Evolutionary conservation across 331 rosid species (phyloP).

Genomic region (Acacia concinna): DNA sequence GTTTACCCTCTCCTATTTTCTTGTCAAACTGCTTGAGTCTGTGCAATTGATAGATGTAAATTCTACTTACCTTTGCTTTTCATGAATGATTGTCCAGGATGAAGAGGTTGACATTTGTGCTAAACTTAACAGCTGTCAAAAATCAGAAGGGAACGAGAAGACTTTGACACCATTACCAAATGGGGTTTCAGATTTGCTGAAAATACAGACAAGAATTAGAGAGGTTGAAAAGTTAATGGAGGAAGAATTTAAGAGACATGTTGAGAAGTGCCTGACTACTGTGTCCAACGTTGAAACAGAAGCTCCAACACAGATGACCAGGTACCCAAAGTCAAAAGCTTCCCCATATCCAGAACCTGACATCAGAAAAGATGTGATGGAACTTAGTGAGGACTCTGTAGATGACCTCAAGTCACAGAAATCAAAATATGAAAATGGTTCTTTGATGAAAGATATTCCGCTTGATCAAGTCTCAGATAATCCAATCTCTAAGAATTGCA

Average conservation of each 20-base stretch:
- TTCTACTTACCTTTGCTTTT: constrained; percentile 26
- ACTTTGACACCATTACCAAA: constrained; percentile 29
- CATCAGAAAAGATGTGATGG: constrained; percentile 34
- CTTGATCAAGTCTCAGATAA: constrained; percentile 70
- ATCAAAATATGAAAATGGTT: constrained; percentile 49
- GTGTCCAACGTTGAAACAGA: constrained; percentile 28
- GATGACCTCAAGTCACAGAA: constrained; percentile 37
- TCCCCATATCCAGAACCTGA: constrained; percentile 30
- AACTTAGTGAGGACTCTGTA: constrained; percentile 8
- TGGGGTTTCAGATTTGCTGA: constrained; percentile 62
- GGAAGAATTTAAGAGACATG: constrained; percentile 51
- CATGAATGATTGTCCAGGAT: constrained; percentile 50
- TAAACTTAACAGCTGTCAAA: constrained; percentile 39
- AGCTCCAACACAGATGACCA: constrained; percentile 27
- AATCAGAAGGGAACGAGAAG: constrained; percentile 32
- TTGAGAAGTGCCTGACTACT: constrained; percentile 38
- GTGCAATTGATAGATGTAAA: constrained; percentile 11
- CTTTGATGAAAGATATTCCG: constrained; percentile 79
- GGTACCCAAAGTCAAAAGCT: constrained; percentile 33
- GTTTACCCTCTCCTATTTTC: constrained; percentile 4
- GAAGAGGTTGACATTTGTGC: constrained; percentile 35
- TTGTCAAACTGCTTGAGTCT: constrained; percentile 11
- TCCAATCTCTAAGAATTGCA: constrained; percentile 43
- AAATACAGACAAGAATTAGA: constrained; percentile 58
- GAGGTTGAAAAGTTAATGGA: constrained; percentile 53